Percentiles rank a stretch among this genome's conserved stretches.
Evolutionary conservation across 2,329 filamentous ascomycete species (phyloP).

Genomic region (Ceratocystis alfenasii): DNA sequence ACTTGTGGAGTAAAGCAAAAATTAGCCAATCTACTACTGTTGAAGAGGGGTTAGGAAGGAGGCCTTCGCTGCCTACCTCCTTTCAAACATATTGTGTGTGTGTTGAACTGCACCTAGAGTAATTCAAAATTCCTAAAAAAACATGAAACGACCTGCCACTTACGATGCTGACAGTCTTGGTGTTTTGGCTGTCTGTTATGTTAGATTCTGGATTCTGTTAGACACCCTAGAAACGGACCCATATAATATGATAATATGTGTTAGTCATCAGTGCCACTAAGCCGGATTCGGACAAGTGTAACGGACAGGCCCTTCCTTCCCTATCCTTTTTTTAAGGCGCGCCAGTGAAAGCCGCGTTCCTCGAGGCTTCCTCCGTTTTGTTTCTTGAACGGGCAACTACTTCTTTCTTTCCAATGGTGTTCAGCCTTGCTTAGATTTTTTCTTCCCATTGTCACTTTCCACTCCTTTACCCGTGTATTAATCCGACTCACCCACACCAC

Average conservation of each 20-base stretch:
- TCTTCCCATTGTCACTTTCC: background rate
- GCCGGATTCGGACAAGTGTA: conserved; percentile 15
- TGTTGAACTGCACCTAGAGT: too few species aligned
- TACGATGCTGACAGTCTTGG: background rate
- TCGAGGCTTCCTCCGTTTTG: conserved; percentile 12
- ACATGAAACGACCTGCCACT: background rate
- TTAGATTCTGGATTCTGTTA: background rate
- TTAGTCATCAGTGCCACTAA: conserved; percentile 2
- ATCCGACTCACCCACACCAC: background rate
- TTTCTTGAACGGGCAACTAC: conserved; percentile 10
- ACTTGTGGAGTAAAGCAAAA: background rate
- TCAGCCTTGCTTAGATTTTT: conserved; percentile 22
- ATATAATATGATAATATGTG: background rate
- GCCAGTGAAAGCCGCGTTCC: conserved; percentile 13
- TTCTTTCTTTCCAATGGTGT: conserved; percentile 11
- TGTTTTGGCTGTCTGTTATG: background rate
- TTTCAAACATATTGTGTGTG: too few species aligned
- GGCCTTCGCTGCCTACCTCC: too few species aligned
- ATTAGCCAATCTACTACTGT: too few species aligned
- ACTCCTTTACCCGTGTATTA: background rate
- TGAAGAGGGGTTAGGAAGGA: too few species aligned
- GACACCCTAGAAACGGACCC: conserved; percentile 6
- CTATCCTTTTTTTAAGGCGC: conserved; percentile 10
- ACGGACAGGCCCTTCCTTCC: background rate
- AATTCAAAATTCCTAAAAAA: too few species aligned